Base-by-base conservation (phyloP, 2,329 filamentous ascomycete species). In the Ascochyta lentis region DNA sequence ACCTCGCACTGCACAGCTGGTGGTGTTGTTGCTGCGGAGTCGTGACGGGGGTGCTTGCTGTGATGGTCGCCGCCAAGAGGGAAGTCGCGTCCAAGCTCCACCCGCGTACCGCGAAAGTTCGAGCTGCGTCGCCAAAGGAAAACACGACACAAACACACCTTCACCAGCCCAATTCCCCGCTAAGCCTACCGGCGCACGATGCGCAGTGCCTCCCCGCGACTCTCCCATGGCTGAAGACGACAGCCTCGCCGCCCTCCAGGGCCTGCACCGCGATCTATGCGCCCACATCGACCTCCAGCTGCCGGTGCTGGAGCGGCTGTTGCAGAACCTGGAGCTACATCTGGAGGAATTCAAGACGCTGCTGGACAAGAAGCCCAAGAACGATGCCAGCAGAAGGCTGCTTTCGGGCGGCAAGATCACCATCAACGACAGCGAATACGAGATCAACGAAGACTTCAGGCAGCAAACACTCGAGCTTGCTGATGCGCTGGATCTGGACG, bases 401-500 rank as follows among this genome's bases (percentile, higher is more conserved):
- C 64, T 60, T 26, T 56, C 55, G 22, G 50, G 64, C 95, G 92
- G 91, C 54, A 93, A 90, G 72, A 82, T 98, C 64, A 86, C 80
- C 31, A 78, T 96, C 55, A 84, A 85, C 65, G 89, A 87, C 59
- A 83, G 86, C 31, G 86, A 93, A 68, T 98, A 92, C 75, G 80
- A 83, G 22, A 81, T 99, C 78, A 97, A 96, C 76, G 84, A 90
- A 52, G 88, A 92, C 59, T 98, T 99, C 76, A 87, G 94, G 70
- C 89, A 96, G 75, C 87, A 89, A 64, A 86, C 88, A 23, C 81
- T 96, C 29, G 86, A 91, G 66, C 82, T 99, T 34, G 90, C 94
- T 51, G 93, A 98, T 75, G 91, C 92, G 65, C 82, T 97, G 59
- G 88, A 96, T 68, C 82, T 99, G 48, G 93, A 99, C 77, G 96